Percentiles rank a stretch among this genome's conserved stretches.
Evolutionary conservation across 441 rosid genomes (phyloP).

Genomic region (Omphalea diandra): DNA sequence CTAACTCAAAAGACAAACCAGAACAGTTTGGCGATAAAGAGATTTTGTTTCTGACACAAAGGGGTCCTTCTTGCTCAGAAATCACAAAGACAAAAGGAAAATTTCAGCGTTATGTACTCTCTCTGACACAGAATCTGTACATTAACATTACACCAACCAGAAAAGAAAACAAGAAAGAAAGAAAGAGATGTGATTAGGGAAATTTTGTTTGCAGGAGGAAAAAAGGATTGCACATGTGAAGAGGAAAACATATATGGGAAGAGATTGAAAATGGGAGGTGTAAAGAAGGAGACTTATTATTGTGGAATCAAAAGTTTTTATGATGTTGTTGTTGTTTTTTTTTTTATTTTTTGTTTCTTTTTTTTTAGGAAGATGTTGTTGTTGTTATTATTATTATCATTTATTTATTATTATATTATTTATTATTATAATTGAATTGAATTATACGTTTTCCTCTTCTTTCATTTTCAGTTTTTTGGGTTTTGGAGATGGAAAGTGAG

Average conservation of each 20-base stretch:
- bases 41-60: conserved; percentile 42
- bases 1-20: conserved; percentile 12
- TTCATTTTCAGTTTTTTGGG: conserved; percentile 24
- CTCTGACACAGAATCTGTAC: conserved; percentile 33
- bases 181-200: conserved; percentile 7
- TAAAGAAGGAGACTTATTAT: conserved; percentile 35
- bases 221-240: conserved; percentile 24
- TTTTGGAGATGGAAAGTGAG: conserved; percentile 26
- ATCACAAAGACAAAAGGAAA: conserved; percentile 25
- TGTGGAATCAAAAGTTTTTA: no score
- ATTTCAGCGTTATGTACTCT: conserved; percentile 13
- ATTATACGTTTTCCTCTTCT: conserved; percentile 16
- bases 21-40: conserved; percentile 8
- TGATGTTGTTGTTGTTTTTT: no score
- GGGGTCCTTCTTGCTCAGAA: conserved; percentile 29
- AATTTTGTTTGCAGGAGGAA: conserved; percentile 20
- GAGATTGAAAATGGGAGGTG: conserved; percentile 46
- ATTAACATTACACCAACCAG: no score
- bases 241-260: conserved; percentile 6
- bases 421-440: conserved; percentile 14
- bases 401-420: no score
- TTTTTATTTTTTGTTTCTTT: no score
- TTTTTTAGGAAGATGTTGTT: no score
- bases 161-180: no score
- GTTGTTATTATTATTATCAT: not conserved